Base-by-base conservation (phyloP, 2,329 filamentous ascomycete species). In the Penicillium digitatum region DNA sequence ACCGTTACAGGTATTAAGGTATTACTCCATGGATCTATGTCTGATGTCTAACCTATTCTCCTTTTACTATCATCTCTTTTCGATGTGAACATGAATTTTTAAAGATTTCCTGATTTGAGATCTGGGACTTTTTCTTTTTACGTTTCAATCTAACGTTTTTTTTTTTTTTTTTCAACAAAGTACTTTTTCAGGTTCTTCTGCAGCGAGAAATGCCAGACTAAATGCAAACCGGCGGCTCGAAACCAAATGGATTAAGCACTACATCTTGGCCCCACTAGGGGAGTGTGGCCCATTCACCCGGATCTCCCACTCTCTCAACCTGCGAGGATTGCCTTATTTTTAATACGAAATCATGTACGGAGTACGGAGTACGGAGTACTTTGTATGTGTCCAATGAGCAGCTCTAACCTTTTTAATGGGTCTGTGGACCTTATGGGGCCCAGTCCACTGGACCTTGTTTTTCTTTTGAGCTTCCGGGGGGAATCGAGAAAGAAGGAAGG, bases 181-280 rank as follows among this genome's bases (percentile, higher is more conserved):
- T 35, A 37, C 24, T 16, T 22, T 42, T 42, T 20, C 24, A 8
- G 16, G 24, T 42, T 42, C 26, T 16, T 38, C 29, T 50, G 31
- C 49, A 52, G 27, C 7, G 35, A 38, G 22, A 22, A 27, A 43
- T 16, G 22, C 48, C 48, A 35, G 32, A 51, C 40, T 32, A 40
- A 31, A 50, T 26, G 35, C 47, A n/a, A 26, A 18, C 12, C 34
- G 34, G 32, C 27, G 40, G 40, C 31, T 55, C 45, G 55, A 56
- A 48, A 59, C 54, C 51, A 29, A 59, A 49, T 55, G 56, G 61
- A 61, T 64, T 68, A 69, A 68, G 66, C 67, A 69, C 60, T 62
- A 59, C 48, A 68, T 64, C 61, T 58, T 61, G 48, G 59, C 62
- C 65, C 68, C 68, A 70, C 67, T 26, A 6, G 27, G 24, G 29